phyloP scores from a whole-genome alignment of 148 eudicot species.

The Suaeda aralocaspica region DNA sequence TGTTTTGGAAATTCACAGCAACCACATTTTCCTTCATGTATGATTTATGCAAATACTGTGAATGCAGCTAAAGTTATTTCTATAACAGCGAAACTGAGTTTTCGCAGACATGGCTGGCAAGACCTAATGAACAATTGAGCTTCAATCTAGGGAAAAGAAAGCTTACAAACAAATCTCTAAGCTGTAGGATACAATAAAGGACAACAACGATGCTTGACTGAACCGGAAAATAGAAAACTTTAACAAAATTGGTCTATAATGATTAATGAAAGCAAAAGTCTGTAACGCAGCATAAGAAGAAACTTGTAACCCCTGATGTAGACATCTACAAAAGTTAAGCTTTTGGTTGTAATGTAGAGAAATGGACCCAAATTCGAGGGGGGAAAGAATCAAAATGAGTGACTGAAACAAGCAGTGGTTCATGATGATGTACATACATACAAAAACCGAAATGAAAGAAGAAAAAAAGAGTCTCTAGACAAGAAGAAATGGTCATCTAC shows the following conservation, averaged over 20 bases:
- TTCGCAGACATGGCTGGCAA: background rate
- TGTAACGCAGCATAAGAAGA: constrained; percentile 3
- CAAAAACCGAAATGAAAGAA: too few relatives aligned
- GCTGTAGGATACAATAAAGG: background rate
- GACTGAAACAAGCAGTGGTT: constrained; percentile 6
- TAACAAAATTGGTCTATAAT: constrained; percentile 1
- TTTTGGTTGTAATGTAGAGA: background rate
- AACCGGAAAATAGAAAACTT: background rate
- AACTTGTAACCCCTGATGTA: constrained; percentile 1
- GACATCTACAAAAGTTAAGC: constrained; percentile 7
- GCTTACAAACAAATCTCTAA: too few relatives aligned
- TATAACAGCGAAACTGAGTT: background rate
- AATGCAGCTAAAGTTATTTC: background rate
- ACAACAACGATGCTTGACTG: background rate
- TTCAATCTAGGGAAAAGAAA: too few relatives aligned
- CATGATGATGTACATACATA: constrained; percentile 14
- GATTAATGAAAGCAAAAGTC: too few relatives aligned
- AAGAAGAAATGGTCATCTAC: constrained; percentile 24
- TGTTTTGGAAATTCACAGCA: background rate
- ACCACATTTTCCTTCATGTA: background rate
- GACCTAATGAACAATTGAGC: background rate
- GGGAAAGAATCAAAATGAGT: constrained; percentile 5
- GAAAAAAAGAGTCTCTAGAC: constrained; percentile 15
- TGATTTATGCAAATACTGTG: background rate
- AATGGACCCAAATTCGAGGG: constrained; percentile 8